Evolutionary conservation across 306 rosid species (phyloP), one percentile per base, ranked within the genome.

Genomic region (Mucuna pruriens): DNA sequence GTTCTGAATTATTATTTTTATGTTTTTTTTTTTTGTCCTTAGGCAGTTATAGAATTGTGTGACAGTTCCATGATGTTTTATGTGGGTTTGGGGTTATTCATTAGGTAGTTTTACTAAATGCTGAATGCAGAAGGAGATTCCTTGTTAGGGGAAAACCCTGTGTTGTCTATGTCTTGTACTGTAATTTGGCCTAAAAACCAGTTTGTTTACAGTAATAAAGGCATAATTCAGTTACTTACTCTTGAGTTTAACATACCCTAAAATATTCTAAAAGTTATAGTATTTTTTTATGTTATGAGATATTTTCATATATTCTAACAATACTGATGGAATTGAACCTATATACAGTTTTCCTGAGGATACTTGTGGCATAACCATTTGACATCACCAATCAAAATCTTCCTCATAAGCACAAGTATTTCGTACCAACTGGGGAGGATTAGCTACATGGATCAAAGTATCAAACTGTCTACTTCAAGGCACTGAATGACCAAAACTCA

Each of bases 321-420:
- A 16, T 5, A 13, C 20, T 13, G 3, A 39, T 71, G 26, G 19
- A 69, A 60, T 40, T 46, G 63, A 74, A 60, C 71, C 20, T 38
- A 73, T 22, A 77, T 34, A 65, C 13, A 39, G 51, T 49, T 60
- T 16, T 36, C 26, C 31, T 29, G 63, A 73, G 62, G 77, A 73
- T 40, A 77, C 23, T 36, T 82, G 68, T 31, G 19, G 45, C 71
- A 46, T 39, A 79, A 40, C 69, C 74, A 74, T 60, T 68, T 69
- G 84, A 36, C 49, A 70, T 63, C 40, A 58, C 44, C 65, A 52
- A 80, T 61, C 16, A 63, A 75, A 69, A 61, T 8, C 34, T 44
- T 31, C 55, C 51, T 20, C 39, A 63, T 45, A 64, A 29, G 29
- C 54, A 78, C 55, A 36, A 23, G 33, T 17, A 46, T 74, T 58